A percentile compares a stretch with the other conserved stretches of the same genome.
phyloP scores from a whole-genome alignment of 495 filamentous ascomycete genomes.

The Daldinia grandis region DNA sequence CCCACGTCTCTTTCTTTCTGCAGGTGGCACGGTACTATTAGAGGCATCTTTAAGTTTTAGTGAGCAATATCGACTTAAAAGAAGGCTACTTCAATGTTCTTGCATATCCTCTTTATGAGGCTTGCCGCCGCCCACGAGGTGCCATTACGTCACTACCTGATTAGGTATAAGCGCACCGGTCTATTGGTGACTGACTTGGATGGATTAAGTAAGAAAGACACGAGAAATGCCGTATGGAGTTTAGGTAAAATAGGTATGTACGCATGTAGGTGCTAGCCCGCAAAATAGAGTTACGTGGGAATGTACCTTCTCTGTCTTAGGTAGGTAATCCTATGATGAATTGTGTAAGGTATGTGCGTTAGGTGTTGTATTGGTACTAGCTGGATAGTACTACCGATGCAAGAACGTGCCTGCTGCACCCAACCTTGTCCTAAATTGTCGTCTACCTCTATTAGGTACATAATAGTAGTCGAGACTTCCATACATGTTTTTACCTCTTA shows the following conservation, averaged over 20 bases:
- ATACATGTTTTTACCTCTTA: slow-evolving; percentile 4
- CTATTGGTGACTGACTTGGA: not conserved
- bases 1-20: slow-evolving; percentile 14
- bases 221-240: not conserved
- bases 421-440: slow-evolving; percentile 36
- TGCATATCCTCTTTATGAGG: not conserved
- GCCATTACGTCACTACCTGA: slow-evolving; percentile 12
- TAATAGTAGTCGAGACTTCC: slow-evolving; percentile 14
- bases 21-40: not conserved
- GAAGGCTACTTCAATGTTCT: not conserved
- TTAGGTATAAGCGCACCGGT: not conserved
- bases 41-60: not conserved
- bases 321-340: not conserved
- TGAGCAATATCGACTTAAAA: not conserved
- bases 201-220: slow-evolving; percentile 4
- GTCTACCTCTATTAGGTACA: not conserved
- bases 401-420: slow-evolving; percentile 37
- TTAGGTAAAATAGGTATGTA: slow-evolving; percentile 5
- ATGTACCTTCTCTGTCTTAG: slow-evolving; percentile 11
- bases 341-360: not conserved
- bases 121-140: slow-evolving; percentile 5
- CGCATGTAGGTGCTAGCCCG: not conserved
- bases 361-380: slow-evolving; percentile 28
- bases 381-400: slow-evolving; percentile 29
- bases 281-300: slow-evolving; percentile 5